Evolutionary conservation across 2,329 filamentous ascomycete genomes (phyloP).

Genomic region (Sclerotiophoma versabilis): DNA sequence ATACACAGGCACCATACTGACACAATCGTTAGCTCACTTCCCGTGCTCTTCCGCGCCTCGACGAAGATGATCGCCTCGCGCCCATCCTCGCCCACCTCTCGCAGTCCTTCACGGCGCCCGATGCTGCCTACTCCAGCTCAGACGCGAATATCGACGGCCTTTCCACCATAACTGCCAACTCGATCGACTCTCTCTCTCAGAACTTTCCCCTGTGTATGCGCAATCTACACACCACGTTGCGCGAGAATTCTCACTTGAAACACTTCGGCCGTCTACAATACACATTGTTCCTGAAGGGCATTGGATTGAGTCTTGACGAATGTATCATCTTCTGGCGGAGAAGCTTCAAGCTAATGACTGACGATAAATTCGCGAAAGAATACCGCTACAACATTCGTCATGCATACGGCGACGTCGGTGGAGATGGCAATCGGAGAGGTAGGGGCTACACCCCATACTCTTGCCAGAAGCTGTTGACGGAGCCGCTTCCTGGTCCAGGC

Average conservation of each 20-base stretch:
- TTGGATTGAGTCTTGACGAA: slow-evolving; percentile 91
- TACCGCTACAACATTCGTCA: slow-evolving; percentile 98
- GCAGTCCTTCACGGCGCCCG: slow-evolving; percentile 93
- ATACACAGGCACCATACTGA: slow-evolving; percentile 1
- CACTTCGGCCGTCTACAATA: slow-evolving; percentile 95
- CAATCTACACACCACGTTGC: slow-evolving; percentile 83
- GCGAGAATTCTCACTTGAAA: slow-evolving; percentile 89
- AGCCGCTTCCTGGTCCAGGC: slow-evolving; percentile 83
- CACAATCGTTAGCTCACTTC: slow-evolving; percentile 71
- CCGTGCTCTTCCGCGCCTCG: slow-evolving; percentile 87
- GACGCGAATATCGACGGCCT: slow-evolving; percentile 79
- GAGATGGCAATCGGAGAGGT: slow-evolving; percentile 84
- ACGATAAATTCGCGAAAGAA: slow-evolving; percentile 96
- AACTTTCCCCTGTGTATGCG: slow-evolving; percentile 96
- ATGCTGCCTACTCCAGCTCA: slow-evolving; percentile 76
- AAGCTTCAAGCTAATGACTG: slow-evolving; percentile 83
- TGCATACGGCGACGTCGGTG: slow-evolving; percentile 91
- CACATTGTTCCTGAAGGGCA: slow-evolving; percentile 94
- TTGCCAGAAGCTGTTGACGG: slow-evolving; percentile 93
- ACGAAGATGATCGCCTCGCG: slow-evolving; percentile 91
- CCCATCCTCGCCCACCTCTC: slow-evolving; percentile 83
- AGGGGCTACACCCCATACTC: slow-evolving; percentile 90
- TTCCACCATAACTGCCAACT: slow-evolving; percentile 64
- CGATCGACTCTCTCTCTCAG: slow-evolving; percentile 76
- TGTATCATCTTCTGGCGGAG: slow-evolving; percentile 90